Conservation (phyloP, 495 filamentous ascomycete genomes). For the Aspergillus nidulans region DNA sequence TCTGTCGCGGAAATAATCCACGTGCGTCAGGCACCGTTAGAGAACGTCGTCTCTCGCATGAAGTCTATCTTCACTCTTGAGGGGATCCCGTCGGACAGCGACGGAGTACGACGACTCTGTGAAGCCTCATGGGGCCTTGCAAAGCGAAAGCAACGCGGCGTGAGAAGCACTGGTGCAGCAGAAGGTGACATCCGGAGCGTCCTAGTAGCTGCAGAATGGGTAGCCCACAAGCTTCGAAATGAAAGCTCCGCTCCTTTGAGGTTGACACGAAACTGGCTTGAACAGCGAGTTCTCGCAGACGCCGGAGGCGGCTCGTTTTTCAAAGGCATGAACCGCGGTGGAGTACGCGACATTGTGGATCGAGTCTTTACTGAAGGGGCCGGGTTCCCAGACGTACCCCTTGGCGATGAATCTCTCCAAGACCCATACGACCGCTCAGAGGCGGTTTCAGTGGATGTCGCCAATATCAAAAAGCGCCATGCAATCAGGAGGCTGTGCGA, state of each 20-base stretch:
- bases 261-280: slow-evolving; percentile 79
- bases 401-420: slow-evolving; percentile 28
- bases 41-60: slow-evolving; percentile 77
- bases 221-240: slow-evolving; percentile 72
- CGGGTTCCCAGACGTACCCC: slow-evolving; percentile 64
- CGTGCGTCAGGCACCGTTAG: slow-evolving; percentile 80
- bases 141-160: slow-evolving; percentile 54
- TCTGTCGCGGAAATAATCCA: slow-evolving; percentile 86
- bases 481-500: slow-evolving; percentile 78
- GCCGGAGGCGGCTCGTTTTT: slow-evolving; percentile 71
- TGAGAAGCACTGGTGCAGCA: slow-evolving; percentile 50
- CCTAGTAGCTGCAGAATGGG: slow-evolving; percentile 94
- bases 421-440: slow-evolving; percentile 27
- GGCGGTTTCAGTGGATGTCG: slow-evolving; percentile 50
- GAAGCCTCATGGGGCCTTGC: slow-evolving; percentile 90
- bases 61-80: slow-evolving; percentile 81
- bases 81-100: slow-evolving; percentile 77
- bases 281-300: slow-evolving; percentile 67
- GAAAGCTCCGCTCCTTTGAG: slow-evolving; percentile 32
- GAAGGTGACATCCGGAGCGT: slow-evolving; percentile 91
- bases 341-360: slow-evolving; percentile 75
- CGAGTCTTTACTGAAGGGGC: slow-evolving; percentile 83
- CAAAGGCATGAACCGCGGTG: slow-evolving; percentile 72
- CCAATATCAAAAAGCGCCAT: slow-evolving; percentile 69
- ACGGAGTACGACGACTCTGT: slow-evolving; percentile 83